Percentiles rank a stretch among this genome's conserved stretches.
Evolutionary conservation across 345 rosid genomes (phyloP).

Genomic region (Passiflora organensis): DNA sequence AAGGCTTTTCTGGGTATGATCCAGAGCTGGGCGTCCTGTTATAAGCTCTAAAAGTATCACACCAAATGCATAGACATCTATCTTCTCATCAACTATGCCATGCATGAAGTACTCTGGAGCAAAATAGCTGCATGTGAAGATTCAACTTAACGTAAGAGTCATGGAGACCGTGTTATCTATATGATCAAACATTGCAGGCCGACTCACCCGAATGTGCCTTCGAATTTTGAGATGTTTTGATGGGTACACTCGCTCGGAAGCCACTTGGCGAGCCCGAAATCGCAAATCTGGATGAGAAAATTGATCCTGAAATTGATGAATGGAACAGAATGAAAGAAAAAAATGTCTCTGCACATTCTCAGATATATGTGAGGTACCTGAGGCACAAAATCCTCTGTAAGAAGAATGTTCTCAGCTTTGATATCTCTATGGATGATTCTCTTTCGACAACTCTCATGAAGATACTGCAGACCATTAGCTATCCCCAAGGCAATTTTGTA

Average conservation of each 20-base stretch:
- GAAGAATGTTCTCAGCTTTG: slow-evolving; percentile 88
- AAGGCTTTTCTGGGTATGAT: slow-evolving; percentile 58
- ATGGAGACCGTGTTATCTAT: neutral
- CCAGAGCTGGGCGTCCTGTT: slow-evolving; percentile 71
- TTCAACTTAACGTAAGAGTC: slow-evolving; percentile 3
- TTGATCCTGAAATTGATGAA: neutral
- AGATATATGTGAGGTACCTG: slow-evolving; percentile 47
- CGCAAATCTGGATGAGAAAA: slow-evolving; percentile 58
- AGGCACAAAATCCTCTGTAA: slow-evolving; percentile 78
- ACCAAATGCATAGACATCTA: slow-evolving; percentile 83
- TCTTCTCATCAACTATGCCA: slow-evolving; percentile 90
- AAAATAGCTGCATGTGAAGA: slow-evolving; percentile 53
- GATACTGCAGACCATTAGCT: slow-evolving; percentile 80
- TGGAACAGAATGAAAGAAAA: too few relatives aligned
- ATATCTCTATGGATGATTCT: slow-evolving; percentile 95
- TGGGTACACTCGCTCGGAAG: slow-evolving; percentile 80
- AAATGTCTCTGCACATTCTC: neutral
- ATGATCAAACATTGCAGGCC: neutral
- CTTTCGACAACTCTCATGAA: slow-evolving; percentile 72
- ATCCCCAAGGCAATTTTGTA: slow-evolving; percentile 78
- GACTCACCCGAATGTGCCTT: slow-evolving; percentile 95
- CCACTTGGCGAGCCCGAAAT: slow-evolving; percentile 96
- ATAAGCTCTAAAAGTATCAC: slow-evolving; percentile 87
- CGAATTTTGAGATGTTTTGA: slow-evolving; percentile 79
- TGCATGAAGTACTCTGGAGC: slow-evolving; percentile 97